Evolutionary conservation across 352 stramenopile genomes (phyloP).

Genomic region (Phytophthora lateralis): DNA sequence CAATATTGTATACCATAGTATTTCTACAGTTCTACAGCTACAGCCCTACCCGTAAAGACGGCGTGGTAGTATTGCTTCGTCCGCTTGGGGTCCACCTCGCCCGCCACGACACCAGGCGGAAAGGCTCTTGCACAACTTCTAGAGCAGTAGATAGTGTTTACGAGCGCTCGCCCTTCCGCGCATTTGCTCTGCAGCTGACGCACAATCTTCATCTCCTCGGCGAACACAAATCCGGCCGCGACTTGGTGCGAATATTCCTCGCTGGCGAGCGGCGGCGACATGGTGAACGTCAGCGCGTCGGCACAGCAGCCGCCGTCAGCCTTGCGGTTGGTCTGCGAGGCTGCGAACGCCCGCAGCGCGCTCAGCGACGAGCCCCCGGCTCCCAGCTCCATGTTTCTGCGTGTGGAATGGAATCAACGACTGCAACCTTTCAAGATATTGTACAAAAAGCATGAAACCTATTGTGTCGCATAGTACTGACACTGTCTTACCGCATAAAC

Average conservation of each 20-base stretch:
- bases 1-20: background rate
- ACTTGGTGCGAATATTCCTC: conserved; percentile 60
- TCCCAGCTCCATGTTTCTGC: conserved; percentile 16
- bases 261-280: conserved; percentile 27
- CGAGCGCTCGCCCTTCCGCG: conserved; percentile 39
- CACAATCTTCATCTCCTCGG: conserved; percentile 69
- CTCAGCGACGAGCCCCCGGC: conserved; percentile 18
- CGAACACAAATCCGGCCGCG: conserved; percentile 51
- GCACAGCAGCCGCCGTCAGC: conserved; percentile 13
- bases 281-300: conserved; percentile 32
- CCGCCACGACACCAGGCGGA: conserved; percentile 29
- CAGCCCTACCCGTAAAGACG: conserved; percentile 49
- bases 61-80: conserved; percentile 52
- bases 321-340: conserved; percentile 18
- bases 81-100: conserved; percentile 25
- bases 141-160: conserved; percentile 60
- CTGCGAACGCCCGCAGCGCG: conserved; percentile 39
- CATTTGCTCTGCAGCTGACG: conserved; percentile 51
- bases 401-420: background rate
- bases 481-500: background rate
- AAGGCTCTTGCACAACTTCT: conserved; percentile 64
- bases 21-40: background rate
- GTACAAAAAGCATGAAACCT: background rate
- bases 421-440: conserved; percentile 26
- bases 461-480: background rate